Percentiles rank a stretch among this genome's conserved stretches.
These are phyloP conservation scores for Cladobotryum mycophilum DNA, from an alignment of 2,329 filamentous ascomycete species.

Conservation along the genomic window DNA sequence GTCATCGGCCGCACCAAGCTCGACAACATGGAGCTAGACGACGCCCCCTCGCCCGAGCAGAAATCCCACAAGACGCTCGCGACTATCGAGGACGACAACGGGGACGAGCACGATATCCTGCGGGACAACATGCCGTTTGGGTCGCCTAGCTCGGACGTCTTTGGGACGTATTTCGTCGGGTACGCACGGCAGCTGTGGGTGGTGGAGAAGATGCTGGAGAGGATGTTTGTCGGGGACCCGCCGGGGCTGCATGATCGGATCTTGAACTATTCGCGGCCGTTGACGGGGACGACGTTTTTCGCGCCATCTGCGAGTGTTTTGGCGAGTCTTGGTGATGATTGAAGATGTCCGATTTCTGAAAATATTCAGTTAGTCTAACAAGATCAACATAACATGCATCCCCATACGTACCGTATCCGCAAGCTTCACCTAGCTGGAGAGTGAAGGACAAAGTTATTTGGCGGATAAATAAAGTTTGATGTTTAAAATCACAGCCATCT, in stretches of 20 bases:
- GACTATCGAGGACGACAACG: constrained; percentile 45
- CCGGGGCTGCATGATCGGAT: constrained; percentile 49
- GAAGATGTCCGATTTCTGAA: no score
- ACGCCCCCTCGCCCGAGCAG: constrained; percentile 39
- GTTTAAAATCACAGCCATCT: no score
- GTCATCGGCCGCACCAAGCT: constrained; percentile 53
- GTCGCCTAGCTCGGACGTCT: constrained; percentile 42
- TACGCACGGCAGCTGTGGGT: constrained; percentile 50
- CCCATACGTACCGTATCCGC: no score
- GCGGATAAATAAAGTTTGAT: no score
- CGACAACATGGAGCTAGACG: constrained; percentile 53
- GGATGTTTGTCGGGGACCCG: constrained; percentile 51
- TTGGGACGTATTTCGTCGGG: constrained; percentile 54
- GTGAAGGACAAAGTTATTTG: no score
- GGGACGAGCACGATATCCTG: constrained; percentile 46
- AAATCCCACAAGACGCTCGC: constrained; percentile 49
- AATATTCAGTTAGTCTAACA: no score
- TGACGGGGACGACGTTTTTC: constrained; percentile 50
- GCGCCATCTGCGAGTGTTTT: constrained; percentile 28
- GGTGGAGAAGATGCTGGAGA: constrained; percentile 50
- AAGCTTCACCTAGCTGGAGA: no score
- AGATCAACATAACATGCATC: no score
- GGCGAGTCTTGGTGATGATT: constrained; percentile 7
- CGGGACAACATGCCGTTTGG: constrained; percentile 58
- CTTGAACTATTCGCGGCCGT: constrained; percentile 46